Evolutionary conservation across 495 filamentous ascomycete species (phyloP).

Genomic region (Aspergillus taichungensis): DNA sequence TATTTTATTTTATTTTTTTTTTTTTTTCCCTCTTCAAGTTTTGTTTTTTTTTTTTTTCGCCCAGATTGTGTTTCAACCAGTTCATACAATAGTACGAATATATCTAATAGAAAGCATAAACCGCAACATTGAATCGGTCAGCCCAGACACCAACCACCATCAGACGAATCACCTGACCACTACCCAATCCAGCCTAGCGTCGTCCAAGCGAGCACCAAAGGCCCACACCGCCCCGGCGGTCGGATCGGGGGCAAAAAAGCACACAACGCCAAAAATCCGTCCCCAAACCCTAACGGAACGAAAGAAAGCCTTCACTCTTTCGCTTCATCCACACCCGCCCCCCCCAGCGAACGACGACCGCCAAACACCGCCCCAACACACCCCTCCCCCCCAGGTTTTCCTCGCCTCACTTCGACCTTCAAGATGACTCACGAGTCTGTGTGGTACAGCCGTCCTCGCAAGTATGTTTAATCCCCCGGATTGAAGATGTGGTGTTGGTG

Average conservation of each 20-base stretch:
- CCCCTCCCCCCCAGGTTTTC: slow-evolving; percentile 21
- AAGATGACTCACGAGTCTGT: slow-evolving; percentile 99
- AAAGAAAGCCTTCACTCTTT: background rate
- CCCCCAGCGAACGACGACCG: slow-evolving; percentile 12
- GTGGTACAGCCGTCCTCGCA: slow-evolving; percentile 97
- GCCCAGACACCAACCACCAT: no score
- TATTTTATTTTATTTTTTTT: background rate
- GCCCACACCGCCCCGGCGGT: slow-evolving; percentile 12
- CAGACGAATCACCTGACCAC: slow-evolving; percentile 14
- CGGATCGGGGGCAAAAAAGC: slow-evolving; percentile 23
- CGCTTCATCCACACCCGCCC: background rate
- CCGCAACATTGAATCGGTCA: background rate
- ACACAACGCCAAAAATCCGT: slow-evolving; percentile 27
- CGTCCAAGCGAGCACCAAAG: slow-evolving; percentile 22
- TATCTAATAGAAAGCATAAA: no score
- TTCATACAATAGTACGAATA: no score
- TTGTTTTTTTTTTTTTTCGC: no score
- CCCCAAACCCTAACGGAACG: background rate
- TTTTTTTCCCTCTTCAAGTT: no score
- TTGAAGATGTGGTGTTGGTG: background rate
- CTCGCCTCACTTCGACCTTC: slow-evolving; percentile 25
- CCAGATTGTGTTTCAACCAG: no score
- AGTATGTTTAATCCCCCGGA: slow-evolving; percentile 39
- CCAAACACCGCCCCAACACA: slow-evolving; percentile 26
- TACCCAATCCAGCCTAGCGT: slow-evolving; percentile 19